Conservation (phyloP, 371 early-diverging fungal genomes). For the Neoconidiobolus thromboides region DNA sequence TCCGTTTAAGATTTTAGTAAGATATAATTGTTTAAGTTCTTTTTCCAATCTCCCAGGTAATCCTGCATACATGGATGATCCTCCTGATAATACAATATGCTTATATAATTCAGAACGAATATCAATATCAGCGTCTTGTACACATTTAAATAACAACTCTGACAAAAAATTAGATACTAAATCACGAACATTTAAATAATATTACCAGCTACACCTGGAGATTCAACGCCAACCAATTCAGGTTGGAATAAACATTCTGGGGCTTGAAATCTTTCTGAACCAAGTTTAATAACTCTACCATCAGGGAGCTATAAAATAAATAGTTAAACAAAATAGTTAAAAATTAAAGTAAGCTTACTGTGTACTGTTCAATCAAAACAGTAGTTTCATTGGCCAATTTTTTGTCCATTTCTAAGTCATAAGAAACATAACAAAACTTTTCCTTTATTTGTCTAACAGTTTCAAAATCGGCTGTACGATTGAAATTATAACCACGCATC, state of each 20-base stretch:
- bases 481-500: constrained; percentile 88
- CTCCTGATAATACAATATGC: constrained; percentile 93
- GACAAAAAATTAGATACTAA: too few species aligned
- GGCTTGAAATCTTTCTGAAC: constrained; percentile 93
- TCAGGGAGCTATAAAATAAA: constrained; percentile 57
- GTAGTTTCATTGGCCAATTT: constrained; percentile 93
- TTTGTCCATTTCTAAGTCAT: constrained; percentile 81
- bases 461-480: constrained; percentile 94
- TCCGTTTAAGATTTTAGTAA: constrained; percentile 66
- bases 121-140: constrained; percentile 83
- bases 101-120: constrained; percentile 86
- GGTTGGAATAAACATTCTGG: constrained; percentile 97
- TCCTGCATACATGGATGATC: constrained; percentile 96
- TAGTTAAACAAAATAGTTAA: background rate
- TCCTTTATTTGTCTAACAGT: constrained; percentile 94
- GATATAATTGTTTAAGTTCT: constrained; percentile 49
- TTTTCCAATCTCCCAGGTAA: constrained; percentile 93
- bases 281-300: constrained; percentile 93
- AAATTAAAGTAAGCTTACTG: constrained; percentile 22
- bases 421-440: constrained; percentile 91
- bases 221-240: constrained; percentile 83
- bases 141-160: constrained; percentile 69
- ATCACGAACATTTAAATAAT: too few species aligned
- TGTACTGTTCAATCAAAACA: constrained; percentile 85
- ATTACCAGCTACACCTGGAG: constrained; percentile 64